Base-by-base conservation (phyloP, 495 filamentous ascomycete genomes). In the Penicillium pancosmium region DNA sequence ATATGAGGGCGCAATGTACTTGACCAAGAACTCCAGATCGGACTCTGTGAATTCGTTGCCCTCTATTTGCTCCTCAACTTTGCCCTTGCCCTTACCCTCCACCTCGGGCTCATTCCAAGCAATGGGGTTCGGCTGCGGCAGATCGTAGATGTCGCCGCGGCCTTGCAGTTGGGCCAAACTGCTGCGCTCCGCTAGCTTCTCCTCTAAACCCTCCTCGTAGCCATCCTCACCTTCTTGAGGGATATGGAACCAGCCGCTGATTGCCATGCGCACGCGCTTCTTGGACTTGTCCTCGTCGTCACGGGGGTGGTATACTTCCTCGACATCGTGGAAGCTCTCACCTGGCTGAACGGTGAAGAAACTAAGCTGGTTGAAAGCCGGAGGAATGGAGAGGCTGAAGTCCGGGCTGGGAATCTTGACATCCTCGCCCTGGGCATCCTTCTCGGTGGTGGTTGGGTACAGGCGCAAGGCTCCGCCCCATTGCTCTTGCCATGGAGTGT, bases 191-290 rank as follows among this genome's bases (percentile, higher is more conserved):
- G 90, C 91, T 19, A 94, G 81, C 67, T 88, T 87, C 73, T 91
- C 90, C 71, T 98, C 94, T n/a, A 92, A 78, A 2, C 93, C 95
- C 60, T 87, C 80, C 54, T 92, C 86, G 62, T 88, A 98, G 10
- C 94, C 95, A n/a, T 93, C 91, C 68, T 99, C 94, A 36, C 94
- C 94, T 61, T 89, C 78, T 69, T 99, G 94, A 0, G 94, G 95
- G 53, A 99, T 97, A 70, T 99, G 94, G 75, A 92, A 99, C 94
- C 94, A 99, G n/a, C 94, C 94, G 60, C 91, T 95, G 62, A 99
- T 98, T 25, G 94, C 94, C 92, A 98, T 97, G 55, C 94, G 85
- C 44, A 96, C 85, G 47, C 94, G 84, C 54, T 84, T 87, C 55
- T 84, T 80, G 31, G 84, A 79, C 56, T 82, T 79, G 44, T 87